Conservation (phyloP, 805 yeast genomes). For the Danielia reshetovae region DNA sequence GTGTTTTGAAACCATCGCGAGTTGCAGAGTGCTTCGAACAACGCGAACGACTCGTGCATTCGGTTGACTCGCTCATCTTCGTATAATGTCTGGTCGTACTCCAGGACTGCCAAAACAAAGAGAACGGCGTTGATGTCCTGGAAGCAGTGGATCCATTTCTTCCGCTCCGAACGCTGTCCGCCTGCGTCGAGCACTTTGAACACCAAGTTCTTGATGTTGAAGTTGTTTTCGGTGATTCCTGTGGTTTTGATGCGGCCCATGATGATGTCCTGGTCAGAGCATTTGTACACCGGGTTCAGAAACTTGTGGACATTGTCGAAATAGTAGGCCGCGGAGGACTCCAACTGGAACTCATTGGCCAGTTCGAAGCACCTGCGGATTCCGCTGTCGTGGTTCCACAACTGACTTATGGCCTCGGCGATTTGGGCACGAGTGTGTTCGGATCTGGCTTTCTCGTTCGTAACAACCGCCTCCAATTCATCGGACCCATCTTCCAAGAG, state of each 20-base stretch:
- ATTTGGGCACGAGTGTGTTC: slow-evolving; percentile 48
- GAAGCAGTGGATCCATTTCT: slow-evolving; percentile 93
- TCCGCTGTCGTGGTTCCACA: slow-evolving; percentile 74
- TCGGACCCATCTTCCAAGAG: neutral
- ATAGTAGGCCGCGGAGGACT: slow-evolving; percentile 76
- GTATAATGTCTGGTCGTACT: slow-evolving; percentile 86
- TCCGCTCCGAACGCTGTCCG: slow-evolving; percentile 88
- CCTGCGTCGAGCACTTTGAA: slow-evolving; percentile 92
- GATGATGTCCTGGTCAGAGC: slow-evolving; percentile 79
- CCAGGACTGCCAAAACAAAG: slow-evolving; percentile 85
- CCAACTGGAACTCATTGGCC: slow-evolving; percentile 79
- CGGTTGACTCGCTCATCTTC: slow-evolving; percentile 89
- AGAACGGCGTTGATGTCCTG: slow-evolving; percentile 84
- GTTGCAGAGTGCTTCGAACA: slow-evolving; percentile 80
- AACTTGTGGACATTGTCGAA: slow-evolving; percentile 69
- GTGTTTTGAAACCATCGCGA: slow-evolving; percentile 81
- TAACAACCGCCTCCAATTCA: neutral
- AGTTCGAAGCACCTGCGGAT: slow-evolving; percentile 53
- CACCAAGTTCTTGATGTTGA: slow-evolving; percentile 57
- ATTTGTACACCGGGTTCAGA: slow-evolving; percentile 59
- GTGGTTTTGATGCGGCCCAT: slow-evolving; percentile 93
- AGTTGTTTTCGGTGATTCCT: slow-evolving; percentile 85
- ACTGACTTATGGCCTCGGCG: slow-evolving; percentile 61
- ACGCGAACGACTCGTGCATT: slow-evolving; percentile 82
- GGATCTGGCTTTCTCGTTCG: slow-evolving; percentile 10